A percentile compares a stretch with the other conserved stretches of the same genome.
phyloP scores from a whole-genome alignment of 2,329 filamentous ascomycete genomes.

The Sporothrix euskadiensis region DNA sequence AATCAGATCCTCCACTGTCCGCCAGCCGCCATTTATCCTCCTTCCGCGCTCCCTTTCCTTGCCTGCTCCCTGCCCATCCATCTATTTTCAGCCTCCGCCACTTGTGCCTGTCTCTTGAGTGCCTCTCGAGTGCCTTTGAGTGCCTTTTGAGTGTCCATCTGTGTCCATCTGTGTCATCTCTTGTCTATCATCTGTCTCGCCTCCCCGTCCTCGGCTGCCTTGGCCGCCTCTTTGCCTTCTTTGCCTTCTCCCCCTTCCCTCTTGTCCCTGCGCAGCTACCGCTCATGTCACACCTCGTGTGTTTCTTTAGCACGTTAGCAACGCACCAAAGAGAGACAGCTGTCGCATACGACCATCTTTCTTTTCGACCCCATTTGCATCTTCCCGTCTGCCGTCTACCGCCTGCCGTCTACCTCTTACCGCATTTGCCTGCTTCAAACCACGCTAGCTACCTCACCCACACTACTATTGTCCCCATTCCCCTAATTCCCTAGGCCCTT shows the following conservation, averaged over 20 bases:
- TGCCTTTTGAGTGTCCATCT: neutral
- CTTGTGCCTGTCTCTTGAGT: neutral
- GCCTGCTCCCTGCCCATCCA: neutral
- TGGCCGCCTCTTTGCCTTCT: neutral
- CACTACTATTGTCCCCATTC: neutral
- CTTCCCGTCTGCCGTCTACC: slow-evolving; percentile 4
- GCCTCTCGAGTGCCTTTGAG: neutral
- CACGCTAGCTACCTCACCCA: slow-evolving; percentile 5
- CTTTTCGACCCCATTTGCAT: neutral
- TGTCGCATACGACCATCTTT: slow-evolving; percentile 9
- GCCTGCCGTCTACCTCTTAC: slow-evolving; percentile 6
- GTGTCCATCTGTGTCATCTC: neutral
- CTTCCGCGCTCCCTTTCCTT: slow-evolving; percentile 7
- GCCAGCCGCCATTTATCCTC: slow-evolving; percentile 12
- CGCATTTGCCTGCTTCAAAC: slow-evolving; percentile 6
- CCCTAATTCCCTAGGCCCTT: neutral
- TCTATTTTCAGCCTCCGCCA: slow-evolving; percentile 13
- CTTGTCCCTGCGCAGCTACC: neutral
- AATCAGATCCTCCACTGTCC: neutral
- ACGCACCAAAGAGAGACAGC: slow-evolving; percentile 19
- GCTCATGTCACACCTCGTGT: slow-evolving; percentile 22
- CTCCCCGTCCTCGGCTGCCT: neutral
- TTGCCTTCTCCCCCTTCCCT: neutral
- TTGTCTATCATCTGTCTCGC: neutral
- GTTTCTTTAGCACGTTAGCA: neutral